Evolutionary conservation across 805 yeast species (phyloP), one percentile per base, ranked within the genome.

Genomic region (Hermanozyma aechmeae): DNA sequence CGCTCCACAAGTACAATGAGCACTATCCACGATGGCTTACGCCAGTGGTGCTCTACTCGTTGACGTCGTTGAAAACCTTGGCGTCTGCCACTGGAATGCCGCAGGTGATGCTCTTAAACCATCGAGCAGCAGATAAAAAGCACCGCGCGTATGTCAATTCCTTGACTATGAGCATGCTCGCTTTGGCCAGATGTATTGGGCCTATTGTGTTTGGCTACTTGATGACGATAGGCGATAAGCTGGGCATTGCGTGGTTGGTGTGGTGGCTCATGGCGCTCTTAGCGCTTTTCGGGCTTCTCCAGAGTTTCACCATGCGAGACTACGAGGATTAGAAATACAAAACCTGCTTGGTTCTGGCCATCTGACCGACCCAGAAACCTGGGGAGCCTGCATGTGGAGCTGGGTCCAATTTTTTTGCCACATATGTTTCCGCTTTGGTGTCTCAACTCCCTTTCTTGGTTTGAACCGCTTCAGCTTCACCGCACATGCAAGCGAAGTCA

Each of bases 71-170:
- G 26, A 51, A 50, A 32, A 46, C 60, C 4, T 45, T 58, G 27
- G 61, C 57, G 1, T 38, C 44, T 6, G 50, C 59, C 6, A 56
- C 61, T 0, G 61, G 63, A 1, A 40, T 54, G 48, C 61, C 62
- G 8, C 63, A 57, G 29, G 46, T 55, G 15, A 48, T 48, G 51
- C 33, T 57, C 3, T 42, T 57, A 7, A 52, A 46, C 27, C 63
- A 57, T 33, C 45, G 63, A 5, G 60, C 62, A 3, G 60, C 62
- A 1, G 42, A 46, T 4, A 47, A 46, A 18, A 35, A 46, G 32
- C 60, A 56, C 36, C 43, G 62, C 7, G 59, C 62, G 1, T 57
- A 56, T 28, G 55, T 57, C 23, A 57, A 57, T 32, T 46, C 59
- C 22, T 38, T 48, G 14, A 44, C 56, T 6, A 45, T 57, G 53